phyloP scores from a whole-genome alignment of 495 filamentous ascomycete genomes.

The Hypoxylon fuscum region DNA sequence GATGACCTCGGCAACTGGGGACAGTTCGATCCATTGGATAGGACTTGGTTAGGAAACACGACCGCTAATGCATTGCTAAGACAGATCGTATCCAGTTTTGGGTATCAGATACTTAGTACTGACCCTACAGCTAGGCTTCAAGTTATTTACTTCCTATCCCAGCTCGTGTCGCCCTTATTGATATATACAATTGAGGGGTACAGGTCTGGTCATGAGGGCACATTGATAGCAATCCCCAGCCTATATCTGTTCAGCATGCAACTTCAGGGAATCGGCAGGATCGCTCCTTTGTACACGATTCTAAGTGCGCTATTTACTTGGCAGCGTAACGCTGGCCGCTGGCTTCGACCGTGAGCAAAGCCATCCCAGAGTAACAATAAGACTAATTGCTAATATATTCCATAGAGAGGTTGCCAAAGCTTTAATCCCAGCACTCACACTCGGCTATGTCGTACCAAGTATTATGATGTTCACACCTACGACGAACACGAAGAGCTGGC shows the following conservation, averaged over 20 bases:
- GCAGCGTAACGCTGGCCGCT: constrained; percentile 33
- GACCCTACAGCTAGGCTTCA: neutral
- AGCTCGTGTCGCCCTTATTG: constrained; percentile 27
- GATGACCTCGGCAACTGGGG: constrained; percentile 3
- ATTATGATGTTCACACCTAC: constrained; percentile 34
- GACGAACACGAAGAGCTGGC: constrained; percentile 18
- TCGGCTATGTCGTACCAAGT: constrained; percentile 41
- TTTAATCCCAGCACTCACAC: constrained; percentile 37
- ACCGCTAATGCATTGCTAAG: neutral
- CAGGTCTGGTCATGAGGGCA: constrained; percentile 22
- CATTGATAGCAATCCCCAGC: constrained; percentile 24
- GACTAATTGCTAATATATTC: too few relatives aligned
- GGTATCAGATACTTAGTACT: neutral
- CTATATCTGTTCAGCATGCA: constrained; percentile 39
- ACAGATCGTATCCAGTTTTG: constrained; percentile 1
- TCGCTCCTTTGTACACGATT: constrained; percentile 47
- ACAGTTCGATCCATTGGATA: neutral
- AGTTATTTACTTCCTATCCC: constrained; percentile 15
- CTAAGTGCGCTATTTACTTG: constrained; percentile 31
- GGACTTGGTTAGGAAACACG: constrained; percentile 2
- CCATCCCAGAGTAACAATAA: too few relatives aligned
- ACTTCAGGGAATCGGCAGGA: constrained; percentile 37
- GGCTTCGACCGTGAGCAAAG: constrained; percentile 25
- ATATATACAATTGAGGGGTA: constrained; percentile 38
- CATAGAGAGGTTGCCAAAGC: constrained; percentile 36